Percentiles rank a stretch among this genome's conserved stretches.
phyloP scores from a whole-genome alignment of 352 stramenopile genomes.

The Thraustochytrium sp. region DNA sequence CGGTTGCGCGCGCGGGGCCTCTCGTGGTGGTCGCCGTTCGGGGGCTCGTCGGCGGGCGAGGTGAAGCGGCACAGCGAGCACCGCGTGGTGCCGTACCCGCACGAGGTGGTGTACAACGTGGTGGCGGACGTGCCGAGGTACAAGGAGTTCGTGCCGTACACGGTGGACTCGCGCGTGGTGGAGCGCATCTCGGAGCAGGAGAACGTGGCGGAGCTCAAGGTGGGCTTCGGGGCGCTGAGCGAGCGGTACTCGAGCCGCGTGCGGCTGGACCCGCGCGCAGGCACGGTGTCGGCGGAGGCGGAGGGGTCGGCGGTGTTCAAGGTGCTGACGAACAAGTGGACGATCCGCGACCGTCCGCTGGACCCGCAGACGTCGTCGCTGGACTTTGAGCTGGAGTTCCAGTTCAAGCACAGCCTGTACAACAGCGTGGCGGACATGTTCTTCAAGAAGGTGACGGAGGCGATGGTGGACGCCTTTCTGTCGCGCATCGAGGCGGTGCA shows the following conservation, averaged over 20 bases:
- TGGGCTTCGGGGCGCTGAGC: constrained; percentile 17
- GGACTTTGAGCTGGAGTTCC: constrained; percentile 15
- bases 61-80: constrained; percentile 10
- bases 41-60: neutral
- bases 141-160: constrained; percentile 40
- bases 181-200: neutral
- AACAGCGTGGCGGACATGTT: constrained; percentile 40
- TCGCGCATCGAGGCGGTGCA: neutral
- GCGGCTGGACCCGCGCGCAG: neutral
- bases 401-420: constrained; percentile 29
- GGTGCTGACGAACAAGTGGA: constrained; percentile 24
- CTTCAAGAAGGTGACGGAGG: constrained; percentile 22
- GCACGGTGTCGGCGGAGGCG: neutral
- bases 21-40: neutral
- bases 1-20: neutral
- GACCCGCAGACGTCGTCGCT: neutral
- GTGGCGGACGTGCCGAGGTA: constrained; percentile 20
- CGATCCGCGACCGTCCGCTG: neutral
- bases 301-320: constrained; percentile 12
- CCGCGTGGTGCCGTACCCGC: constrained; percentile 31
- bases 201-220: constrained; percentile 21
- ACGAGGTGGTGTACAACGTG: constrained; percentile 17
- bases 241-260: constrained; percentile 13
- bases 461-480: constrained; percentile 34
- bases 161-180: neutral